Evolutionary conservation across 306 rosid genomes (phyloP).

Genomic region (Begonia masoniana): DNA sequence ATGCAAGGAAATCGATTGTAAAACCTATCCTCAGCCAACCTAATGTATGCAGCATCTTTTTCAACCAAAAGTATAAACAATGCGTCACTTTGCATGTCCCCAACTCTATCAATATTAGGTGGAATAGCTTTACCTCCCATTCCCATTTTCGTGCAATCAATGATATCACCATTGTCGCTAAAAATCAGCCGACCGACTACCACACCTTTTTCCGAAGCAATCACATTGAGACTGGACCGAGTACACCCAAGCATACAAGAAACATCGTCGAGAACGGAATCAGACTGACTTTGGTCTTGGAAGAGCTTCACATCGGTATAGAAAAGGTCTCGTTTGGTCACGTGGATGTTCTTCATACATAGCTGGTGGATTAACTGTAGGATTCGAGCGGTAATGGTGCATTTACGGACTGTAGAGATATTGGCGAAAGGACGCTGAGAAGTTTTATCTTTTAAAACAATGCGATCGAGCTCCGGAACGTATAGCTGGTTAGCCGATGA

Average conservation of each 20-base stretch:
- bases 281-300: slow-evolving; percentile 81
- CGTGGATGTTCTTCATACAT: slow-evolving; percentile 64
- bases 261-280: slow-evolving; percentile 74
- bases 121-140: slow-evolving; percentile 95
- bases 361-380: slow-evolving; percentile 82
- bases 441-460: slow-evolving; percentile 64
- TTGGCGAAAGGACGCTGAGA: slow-evolving; percentile 60
- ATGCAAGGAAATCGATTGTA: slow-evolving; percentile 81
- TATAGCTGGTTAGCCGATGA: slow-evolving; percentile 69
- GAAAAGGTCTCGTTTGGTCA: slow-evolving; percentile 88
- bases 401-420: slow-evolving; percentile 67
- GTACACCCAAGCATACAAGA: slow-evolving; percentile 86
- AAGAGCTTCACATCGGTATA: slow-evolving; percentile 90
- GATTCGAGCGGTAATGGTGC: slow-evolving; percentile 58
- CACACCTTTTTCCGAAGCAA: slow-evolving; percentile 86
- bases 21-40: slow-evolving; percentile 85
- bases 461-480: slow-evolving; percentile 80
- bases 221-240: slow-evolving; percentile 69
- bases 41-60: slow-evolving; percentile 87
- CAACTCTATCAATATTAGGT: slow-evolving; percentile 77
- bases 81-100: slow-evolving; percentile 92
- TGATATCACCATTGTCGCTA: slow-evolving; percentile 90
- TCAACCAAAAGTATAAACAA: slow-evolving; percentile 74
- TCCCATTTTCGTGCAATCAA: slow-evolving; percentile 94
- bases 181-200: slow-evolving; percentile 81